A percentile compares a stretch with the other conserved stretches of the same genome.
Conservation (phyloP, 257 asterid species). For the Nicotiana sylvestris region DNA sequence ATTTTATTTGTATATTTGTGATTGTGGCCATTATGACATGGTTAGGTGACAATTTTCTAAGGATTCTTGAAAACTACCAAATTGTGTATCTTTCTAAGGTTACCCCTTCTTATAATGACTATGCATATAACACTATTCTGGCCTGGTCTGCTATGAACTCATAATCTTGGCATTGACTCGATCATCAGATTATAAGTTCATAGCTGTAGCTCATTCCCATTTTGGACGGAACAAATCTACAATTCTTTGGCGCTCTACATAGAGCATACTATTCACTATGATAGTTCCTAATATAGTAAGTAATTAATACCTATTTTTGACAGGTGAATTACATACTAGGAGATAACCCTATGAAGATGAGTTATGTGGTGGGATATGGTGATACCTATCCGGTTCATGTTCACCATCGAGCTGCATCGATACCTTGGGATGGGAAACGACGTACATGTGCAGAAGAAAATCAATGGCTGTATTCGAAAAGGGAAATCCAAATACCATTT, state of each 20-base stretch:
- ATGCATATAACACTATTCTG: background rate
- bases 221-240: background rate
- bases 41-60: constrained; percentile 19
- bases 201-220: background rate
- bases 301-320: background rate
- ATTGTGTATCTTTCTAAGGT: background rate
- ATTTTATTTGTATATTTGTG: no score
- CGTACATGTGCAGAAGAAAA: constrained; percentile 39
- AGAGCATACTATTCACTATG: background rate
- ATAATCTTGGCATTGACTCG: background rate
- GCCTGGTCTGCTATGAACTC: background rate
- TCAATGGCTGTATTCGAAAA: constrained; percentile 24
- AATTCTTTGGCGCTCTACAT: background rate
- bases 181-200: background rate
- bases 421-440: constrained; percentile 36
- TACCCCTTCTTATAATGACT: background rate
- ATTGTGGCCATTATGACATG: no score
- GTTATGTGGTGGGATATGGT: constrained; percentile 57
- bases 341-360: constrained; percentile 49
- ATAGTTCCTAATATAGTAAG: background rate
- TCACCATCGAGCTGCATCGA: constrained; percentile 62
- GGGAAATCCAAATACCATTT: constrained; percentile 38
- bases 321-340: constrained; percentile 59
- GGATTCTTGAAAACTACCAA: background rate
- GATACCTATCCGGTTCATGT: constrained; percentile 36